Percentiles rank a stretch among this genome's conserved stretches.
These are phyloP conservation scores for Claviceps pazoutovae DNA, from an alignment of 2,329 filamentous ascomycete species.

Conservation along the genomic window DNA sequence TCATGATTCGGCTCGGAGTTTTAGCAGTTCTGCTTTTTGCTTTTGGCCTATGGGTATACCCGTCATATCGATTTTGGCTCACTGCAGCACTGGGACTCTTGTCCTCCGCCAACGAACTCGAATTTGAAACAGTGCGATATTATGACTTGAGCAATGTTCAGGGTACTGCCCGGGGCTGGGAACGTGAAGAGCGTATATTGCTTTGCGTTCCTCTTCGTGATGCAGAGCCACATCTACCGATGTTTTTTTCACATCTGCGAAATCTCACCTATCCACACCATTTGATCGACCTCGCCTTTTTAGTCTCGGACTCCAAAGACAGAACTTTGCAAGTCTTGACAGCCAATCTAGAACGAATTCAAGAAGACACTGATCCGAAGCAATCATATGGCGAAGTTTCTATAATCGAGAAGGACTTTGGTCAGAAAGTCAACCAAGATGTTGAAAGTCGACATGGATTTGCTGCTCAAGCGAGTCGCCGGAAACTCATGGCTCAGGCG, in stretches of 20 bases:
- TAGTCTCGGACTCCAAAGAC: conserved; percentile 96
- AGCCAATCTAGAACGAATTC: conserved; percentile 61
- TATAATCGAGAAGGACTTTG: conserved; percentile 97
- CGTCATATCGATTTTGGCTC: conserved; percentile 47
- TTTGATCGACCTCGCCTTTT: conserved; percentile 87
- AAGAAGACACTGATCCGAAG: conserved; percentile 63
- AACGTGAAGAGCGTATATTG: conserved; percentile 86
- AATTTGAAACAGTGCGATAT: conserved; percentile 91
- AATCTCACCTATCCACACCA: conserved; percentile 97
- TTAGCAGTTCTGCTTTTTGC: conserved; percentile 45
- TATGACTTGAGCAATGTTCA: conserved; percentile 89
- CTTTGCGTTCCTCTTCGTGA: conserved; percentile 90
- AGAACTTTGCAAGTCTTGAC: conserved; percentile 66
- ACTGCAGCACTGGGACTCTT: conserved; percentile 57
- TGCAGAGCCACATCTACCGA: conserved; percentile 77
- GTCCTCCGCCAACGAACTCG: conserved; percentile 51
- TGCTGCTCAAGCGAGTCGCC: conserved; percentile 79
- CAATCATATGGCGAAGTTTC: conserved; percentile 91
- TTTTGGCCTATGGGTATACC: conserved; percentile 63
- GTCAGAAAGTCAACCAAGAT: conserved; percentile 93
- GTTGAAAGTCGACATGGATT: conserved; percentile 96
- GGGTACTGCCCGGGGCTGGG: conserved; percentile 87
- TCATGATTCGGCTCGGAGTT: conserved; percentile 54
- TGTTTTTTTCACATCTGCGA: conserved; percentile 96
- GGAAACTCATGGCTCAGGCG: conserved; percentile 96